These are phyloP conservation scores for Coelastrella sp. DNA, from an alignment of 139 green algal genomes.

Conservation along the genomic window DNA sequence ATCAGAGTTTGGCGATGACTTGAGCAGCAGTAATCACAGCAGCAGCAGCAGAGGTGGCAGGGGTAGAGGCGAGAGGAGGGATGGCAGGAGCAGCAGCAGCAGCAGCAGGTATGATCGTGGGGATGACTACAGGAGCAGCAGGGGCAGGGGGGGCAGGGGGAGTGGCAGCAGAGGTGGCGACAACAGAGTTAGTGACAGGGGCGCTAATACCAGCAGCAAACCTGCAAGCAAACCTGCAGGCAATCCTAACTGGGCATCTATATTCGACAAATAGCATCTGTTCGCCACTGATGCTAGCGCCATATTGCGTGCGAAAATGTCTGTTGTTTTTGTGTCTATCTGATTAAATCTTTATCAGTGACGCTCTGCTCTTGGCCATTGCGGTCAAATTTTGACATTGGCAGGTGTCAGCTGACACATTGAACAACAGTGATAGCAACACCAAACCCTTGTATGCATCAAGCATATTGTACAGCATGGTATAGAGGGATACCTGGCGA, in stretches of 20 bases:
- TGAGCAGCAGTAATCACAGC: background rate
- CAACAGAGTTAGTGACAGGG: background rate
- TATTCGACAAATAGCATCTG: background rate
- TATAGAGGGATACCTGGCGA: too few species aligned
- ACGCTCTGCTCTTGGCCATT: too few species aligned
- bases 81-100: background rate
- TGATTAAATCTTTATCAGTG: too few species aligned
- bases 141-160: background rate
- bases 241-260: background rate
- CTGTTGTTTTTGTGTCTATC: too few species aligned
- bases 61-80: background rate
- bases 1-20: slow-evolving; percentile 17
- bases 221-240: background rate
- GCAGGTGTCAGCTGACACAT: too few species aligned
- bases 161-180: background rate
- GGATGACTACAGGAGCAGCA: background rate
- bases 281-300: too few species aligned
- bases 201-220: background rate
- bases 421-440: too few species aligned
- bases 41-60: background rate
- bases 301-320: too few species aligned
- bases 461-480: too few species aligned
- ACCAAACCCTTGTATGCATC: too few species aligned
- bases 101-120: background rate
- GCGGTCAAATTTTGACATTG: too few species aligned